phyloP scores from a whole-genome alignment of 495 filamentous ascomycete species.

The Aspergillus cavernicola region DNA sequence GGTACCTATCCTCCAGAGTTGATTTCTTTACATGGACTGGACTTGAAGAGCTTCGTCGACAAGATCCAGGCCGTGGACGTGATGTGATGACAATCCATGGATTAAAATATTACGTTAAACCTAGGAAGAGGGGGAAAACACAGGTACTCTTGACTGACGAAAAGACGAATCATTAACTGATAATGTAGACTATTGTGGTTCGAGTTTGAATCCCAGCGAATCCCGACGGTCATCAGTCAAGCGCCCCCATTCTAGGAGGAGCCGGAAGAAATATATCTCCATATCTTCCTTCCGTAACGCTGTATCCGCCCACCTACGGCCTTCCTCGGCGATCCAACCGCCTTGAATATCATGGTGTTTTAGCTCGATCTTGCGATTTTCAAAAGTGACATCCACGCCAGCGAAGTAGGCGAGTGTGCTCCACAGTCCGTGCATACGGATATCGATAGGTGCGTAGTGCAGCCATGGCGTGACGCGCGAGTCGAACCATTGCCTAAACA shows the following conservation, averaged over 20 bases:
- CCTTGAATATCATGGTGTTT: constrained; percentile 45
- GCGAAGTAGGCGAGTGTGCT: constrained; percentile 63
- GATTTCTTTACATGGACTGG: too few species aligned
- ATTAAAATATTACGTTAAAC: too few species aligned
- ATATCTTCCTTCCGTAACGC: constrained; percentile 75
- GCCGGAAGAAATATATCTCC: constrained; percentile 76
- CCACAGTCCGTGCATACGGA: constrained; percentile 62
- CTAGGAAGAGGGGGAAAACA: neutral
- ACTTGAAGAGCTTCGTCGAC: too few species aligned
- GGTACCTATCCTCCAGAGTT: too few species aligned
- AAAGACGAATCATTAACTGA: too few species aligned
- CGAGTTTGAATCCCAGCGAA: constrained; percentile 46
- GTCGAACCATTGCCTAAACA: constrained; percentile 76
- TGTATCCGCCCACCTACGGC: constrained; percentile 59
- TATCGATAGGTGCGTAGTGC: constrained; percentile 74
- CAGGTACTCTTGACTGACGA: too few species aligned
- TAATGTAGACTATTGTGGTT: neutral
- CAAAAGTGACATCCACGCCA: constrained; percentile 28
- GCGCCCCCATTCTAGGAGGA: constrained; percentile 73
- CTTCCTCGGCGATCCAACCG: constrained; percentile 63
- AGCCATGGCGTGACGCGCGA: constrained; percentile 67
- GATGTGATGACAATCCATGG: too few species aligned
- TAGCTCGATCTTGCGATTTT: constrained; percentile 23
- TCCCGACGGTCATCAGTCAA: constrained; percentile 61
- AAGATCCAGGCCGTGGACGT: too few species aligned